Conservation (phyloP, 352 stramenopile genomes). For the Pythium coloratum region DNA sequence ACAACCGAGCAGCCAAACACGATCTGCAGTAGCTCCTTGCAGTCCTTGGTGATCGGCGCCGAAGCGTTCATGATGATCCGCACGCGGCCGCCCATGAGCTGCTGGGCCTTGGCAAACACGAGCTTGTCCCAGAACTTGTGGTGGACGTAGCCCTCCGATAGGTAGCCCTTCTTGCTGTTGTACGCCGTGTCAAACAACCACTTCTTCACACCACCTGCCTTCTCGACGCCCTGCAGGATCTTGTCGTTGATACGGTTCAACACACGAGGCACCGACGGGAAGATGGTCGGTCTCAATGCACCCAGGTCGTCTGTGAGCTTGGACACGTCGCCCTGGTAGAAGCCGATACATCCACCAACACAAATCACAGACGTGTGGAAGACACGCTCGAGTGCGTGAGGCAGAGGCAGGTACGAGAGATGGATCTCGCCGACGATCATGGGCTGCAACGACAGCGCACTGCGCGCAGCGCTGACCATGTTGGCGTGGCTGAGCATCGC, state of each 20-base stretch:
- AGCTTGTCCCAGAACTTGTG: slow-evolving; percentile 89
- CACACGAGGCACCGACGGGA: slow-evolving; percentile 91
- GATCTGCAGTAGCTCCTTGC: slow-evolving; percentile 93
- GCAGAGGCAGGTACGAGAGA: slow-evolving; percentile 94
- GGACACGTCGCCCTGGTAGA: slow-evolving; percentile 80
- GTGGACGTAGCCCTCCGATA: slow-evolving; percentile 37
- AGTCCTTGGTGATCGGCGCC: slow-evolving; percentile 85
- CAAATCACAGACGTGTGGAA: slow-evolving; percentile 85
- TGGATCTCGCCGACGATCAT: slow-evolving; percentile 65
- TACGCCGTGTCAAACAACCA: slow-evolving; percentile 46
- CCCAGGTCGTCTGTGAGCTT: slow-evolving; percentile 92
- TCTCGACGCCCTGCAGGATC: slow-evolving; percentile 60
- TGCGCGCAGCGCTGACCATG: slow-evolving; percentile 17
- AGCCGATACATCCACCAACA: slow-evolving; percentile 68
- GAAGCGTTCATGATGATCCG: slow-evolving; percentile 92
- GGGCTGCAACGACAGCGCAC: not conserved
- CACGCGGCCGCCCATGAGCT: slow-evolving; percentile 82
- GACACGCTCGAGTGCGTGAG: slow-evolving; percentile 94
- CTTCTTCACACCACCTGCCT: slow-evolving; percentile 40
- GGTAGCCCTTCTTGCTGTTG: slow-evolving; percentile 34
- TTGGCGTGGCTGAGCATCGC: slow-evolving; percentile 90
- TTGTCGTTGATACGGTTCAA: slow-evolving; percentile 97
- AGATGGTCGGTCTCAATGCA: slow-evolving; percentile 87
- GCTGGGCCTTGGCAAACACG: slow-evolving; percentile 90
- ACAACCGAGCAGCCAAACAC: slow-evolving; percentile 87